Base-by-base conservation (phyloP, 768 basidiomycete genomes). In the Mycena olivaceomarginata region DNA sequence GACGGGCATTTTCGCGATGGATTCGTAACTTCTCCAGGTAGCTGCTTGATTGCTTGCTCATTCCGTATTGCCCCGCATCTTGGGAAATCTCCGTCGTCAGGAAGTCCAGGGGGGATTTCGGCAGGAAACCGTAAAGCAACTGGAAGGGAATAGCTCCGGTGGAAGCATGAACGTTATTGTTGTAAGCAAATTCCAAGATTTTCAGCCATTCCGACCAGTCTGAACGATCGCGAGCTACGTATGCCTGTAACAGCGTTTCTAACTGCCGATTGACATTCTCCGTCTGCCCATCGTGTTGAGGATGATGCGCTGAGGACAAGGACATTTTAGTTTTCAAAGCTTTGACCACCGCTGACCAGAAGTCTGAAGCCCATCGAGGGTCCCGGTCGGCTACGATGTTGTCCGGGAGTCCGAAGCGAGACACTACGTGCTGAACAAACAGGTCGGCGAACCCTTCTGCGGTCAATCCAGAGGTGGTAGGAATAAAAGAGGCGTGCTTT, bases 311-410 rank as follows among this genome's bases (percentile, higher is more conserved):
- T 0, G 62, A 63, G 2, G 62, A 63, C 9, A 63, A 16, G 2
- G 63, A n/a, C 31, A 31, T 31, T 3, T 31, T 31, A 3, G 31
- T 31, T 3, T 31, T 31, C 31, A 31, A 40, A 3, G 20, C 4
- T 11, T 40, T 37, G 1, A 20, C 4, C 0, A 78, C 56, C 7
- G 41, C 63, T 9, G 31, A 56, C 67, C 74, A 78, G 37, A 78
- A 75, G 12, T 64, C 57, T 2, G 59, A 51, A 0, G 40, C 22
- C 77, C 77, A 79, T 13, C 65, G 13, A 0, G 68, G 59, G 41
- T 79, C 75, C 4, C 77, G 3, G 31, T 79, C 75, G 5, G 69
- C 43, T 4, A 79, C 56, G 0, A 79, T 43, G 13, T 48, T 62
- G 5, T 41, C 9, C 0, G 77, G 75, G 0, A 79, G 11, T 0